These are phyloP conservation scores for Austroboletus eburneus DNA, from an alignment of 768 basidiomycete species.

Conservation along the genomic window DNA sequence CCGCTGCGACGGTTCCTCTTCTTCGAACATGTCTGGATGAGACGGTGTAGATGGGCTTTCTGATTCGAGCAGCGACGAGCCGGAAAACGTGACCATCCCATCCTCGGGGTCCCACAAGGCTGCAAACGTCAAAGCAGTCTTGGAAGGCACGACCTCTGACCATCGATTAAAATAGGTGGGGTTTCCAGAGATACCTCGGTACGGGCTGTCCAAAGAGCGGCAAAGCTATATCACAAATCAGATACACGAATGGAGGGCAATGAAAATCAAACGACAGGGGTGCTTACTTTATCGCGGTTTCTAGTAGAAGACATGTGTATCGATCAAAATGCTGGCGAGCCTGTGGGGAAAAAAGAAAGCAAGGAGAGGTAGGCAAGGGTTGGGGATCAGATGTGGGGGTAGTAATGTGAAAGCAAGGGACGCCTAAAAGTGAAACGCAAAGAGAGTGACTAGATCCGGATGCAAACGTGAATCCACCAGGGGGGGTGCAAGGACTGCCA, in stretches of 20 bases:
- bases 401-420: not conserved
- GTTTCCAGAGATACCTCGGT: slow-evolving; percentile 6
- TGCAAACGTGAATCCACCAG: slow-evolving; percentile 11
- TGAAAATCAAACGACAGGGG: no score
- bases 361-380: not conserved
- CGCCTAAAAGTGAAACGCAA: not conserved
- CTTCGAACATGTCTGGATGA: slow-evolving; percentile 14
- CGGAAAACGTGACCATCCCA: slow-evolving; percentile 55
- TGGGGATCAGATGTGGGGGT: not conserved
- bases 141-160: slow-evolving; percentile 56
- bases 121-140: slow-evolving; percentile 54
- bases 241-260: not conserved
- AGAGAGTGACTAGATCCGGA: not conserved
- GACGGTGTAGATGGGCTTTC: slow-evolving; percentile 13
- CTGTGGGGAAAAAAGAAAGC: not conserved
- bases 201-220: slow-evolving; percentile 21
- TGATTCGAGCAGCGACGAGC: slow-evolving; percentile 40
- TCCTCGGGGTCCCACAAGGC: slow-evolving; percentile 57
- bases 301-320: slow-evolving; percentile 17
- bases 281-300: slow-evolving; percentile 24
- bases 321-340: not conserved
- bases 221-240: no score
- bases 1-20: slow-evolving; percentile 14
- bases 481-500: slow-evolving; percentile 10
- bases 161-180: slow-evolving; percentile 36